Evolutionary conservation across 352 stramenopile species (phyloP), one percentile per base, ranked within the genome.

Genomic region (Phytophthora niederhauseri): DNA sequence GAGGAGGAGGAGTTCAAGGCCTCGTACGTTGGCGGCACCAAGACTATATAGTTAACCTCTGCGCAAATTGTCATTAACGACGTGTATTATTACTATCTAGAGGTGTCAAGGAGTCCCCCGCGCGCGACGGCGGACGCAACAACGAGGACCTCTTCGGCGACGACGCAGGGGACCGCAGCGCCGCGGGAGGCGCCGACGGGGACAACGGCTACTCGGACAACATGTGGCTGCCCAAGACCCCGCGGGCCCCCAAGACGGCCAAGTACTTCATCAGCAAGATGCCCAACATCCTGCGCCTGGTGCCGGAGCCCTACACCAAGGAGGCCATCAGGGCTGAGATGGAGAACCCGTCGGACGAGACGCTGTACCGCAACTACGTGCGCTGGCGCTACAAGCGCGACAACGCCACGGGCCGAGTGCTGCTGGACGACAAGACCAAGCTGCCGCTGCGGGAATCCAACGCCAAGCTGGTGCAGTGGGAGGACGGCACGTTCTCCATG

Each of bases 1-100:
- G 88, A 93, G 56, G 87, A 95, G 64, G 88, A 96, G 54, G 88
- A 96, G 61, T 94, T 96, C 76, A 94, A 96, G 68, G 88, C 88
- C 46, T 91, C 82, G 84, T 92, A 88, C 63, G 82, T 80, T 14
- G 6, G 4, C 20, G 28, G 11, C 45, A 12, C 4, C 28, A 24
- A 26, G 4, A 19, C 4, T 54, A 59, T 50, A 34, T 50, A 34
- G 30, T 34, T 12, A 12, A 12, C 6, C 30, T 34, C 30, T 12
- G 28, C 28, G 28, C 1, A 31, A 31, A 31, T 7, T 1, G 30
- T 34, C 30, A 43, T 57, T 74, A 24, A 63, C n/a, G 36, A 51
- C 14, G 11, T 56, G 14, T 19, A 41, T 53, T 61, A 57, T 73
- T n/a, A 61, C 24, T 68, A 56, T 64, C 50, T 58, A 95, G 87